Base-by-base conservation (phyloP, 2,329 filamentous ascomycete genomes). In the Stemphylium vesicarium region DNA sequence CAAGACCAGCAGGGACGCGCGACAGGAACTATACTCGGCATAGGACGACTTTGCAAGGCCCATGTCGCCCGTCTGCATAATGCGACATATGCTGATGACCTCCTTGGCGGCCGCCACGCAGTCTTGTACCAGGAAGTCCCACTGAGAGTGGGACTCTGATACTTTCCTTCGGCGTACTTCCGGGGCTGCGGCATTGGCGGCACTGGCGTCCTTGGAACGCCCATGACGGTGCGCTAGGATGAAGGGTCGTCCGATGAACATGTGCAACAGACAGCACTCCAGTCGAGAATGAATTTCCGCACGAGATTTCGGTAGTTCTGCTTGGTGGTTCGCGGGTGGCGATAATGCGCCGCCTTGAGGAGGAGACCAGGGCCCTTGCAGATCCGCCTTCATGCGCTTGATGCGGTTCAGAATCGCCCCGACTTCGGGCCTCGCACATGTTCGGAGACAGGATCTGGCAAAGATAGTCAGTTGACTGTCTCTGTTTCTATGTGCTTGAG, bases 241-340 rank as follows among this genome's bases (percentile, higher is more conserved):
- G 33, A 62, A 60, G 9, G 57, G 53, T 39, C 59, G 41, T 9
- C 59, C 59, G 10, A 60, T 51, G 29, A 62, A 62, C 32, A 62
- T 62, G 36, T 59, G 53, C 20, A 60, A 32, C 1, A 60, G 41
- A 33, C 46, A 57, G 41, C 52, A 59, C 44, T 57, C 53, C 11
- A 62, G 38, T 8, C 50, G 52, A 10, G 46, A 44, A 15, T 60
- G 49, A 4, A 53, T 29, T 15, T 26, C 32, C 15, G 35, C 46
- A n/a, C 56, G 59, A 2, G 50, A 35, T 22, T 35, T 39, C 6
- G 37, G 41, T 18, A n/a, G 36, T 10, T 50, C 24, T 29, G 13
- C 9, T 31, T 49, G 29, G 32, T 36, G 20, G 13, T n/a, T 39
- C n/a, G 22, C 33, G 9, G 38, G 13, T 8, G 29, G 32, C 15